Percentiles rank a stretch among this genome's conserved stretches.
These are phyloP conservation scores for Candida khao-thaluensis DNA, from an alignment of 805 yeast species.

Conservation along the genomic window DNA sequence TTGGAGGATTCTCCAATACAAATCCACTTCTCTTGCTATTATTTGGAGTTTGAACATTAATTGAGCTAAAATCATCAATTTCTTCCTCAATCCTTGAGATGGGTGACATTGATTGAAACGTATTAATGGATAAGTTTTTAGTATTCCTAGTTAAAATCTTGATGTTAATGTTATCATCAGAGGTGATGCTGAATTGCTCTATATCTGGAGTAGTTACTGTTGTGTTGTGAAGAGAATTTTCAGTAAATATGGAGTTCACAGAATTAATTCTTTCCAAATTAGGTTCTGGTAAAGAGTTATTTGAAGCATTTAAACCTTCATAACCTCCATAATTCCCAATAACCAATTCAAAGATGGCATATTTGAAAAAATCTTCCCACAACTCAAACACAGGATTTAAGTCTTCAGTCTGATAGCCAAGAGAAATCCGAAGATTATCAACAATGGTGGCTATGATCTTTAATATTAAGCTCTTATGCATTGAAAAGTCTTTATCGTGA, in stretches of 20 bases:
- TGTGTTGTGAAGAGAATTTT: constrained; percentile 1
- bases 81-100: constrained; percentile 15
- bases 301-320: neutral
- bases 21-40: constrained; percentile 14
- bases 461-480: constrained; percentile 16
- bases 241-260: constrained; percentile 8
- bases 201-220: constrained; percentile 8
- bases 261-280: constrained; percentile 11
- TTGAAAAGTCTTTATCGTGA: constrained; percentile 8
- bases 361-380: constrained; percentile 23
- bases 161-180: constrained; percentile 3
- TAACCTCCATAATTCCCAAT: constrained; percentile 12
- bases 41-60: neutral
- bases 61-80: neutral
- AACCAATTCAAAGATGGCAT: constrained; percentile 17
- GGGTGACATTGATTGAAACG: constrained; percentile 5
- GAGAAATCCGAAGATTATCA: constrained; percentile 18
- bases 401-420: constrained; percentile 9
- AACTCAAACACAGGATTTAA: constrained; percentile 14
- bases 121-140: constrained; percentile 22
- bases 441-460: constrained; percentile 18
- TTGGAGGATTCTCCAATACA: constrained; percentile 16
- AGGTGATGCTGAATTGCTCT: constrained; percentile 4
- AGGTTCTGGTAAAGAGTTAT: constrained; percentile 14
- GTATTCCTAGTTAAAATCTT: constrained; percentile 24